Percentiles rank a stretch among this genome's conserved stretches.
phyloP scores from a whole-genome alignment of 2,329 filamentous ascomycete species.

The Aspergillus spinulosporus region DNA sequence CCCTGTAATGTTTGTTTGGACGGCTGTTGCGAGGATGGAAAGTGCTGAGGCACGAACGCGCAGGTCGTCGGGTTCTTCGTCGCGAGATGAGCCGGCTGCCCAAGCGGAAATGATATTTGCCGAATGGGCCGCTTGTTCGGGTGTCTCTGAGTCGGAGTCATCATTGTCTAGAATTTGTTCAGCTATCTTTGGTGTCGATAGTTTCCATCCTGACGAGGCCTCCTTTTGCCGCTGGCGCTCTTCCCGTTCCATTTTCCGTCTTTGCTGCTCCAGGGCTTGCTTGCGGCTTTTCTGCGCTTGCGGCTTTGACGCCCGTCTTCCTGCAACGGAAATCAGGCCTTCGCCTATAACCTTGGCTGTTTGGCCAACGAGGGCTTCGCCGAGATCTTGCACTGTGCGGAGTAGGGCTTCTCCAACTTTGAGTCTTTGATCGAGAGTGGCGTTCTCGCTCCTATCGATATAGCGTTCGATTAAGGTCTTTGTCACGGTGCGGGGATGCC shows the following conservation, averaged over 20 bases:
- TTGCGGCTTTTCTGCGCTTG: conserved; percentile 35
- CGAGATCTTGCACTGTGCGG: conserved; percentile 44
- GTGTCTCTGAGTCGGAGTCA: conserved; percentile 28
- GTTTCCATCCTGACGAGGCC: conserved; percentile 34
- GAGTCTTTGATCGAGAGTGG: conserved; percentile 42
- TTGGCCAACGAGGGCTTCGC: conserved; percentile 39
- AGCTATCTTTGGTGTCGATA: conserved; percentile 22
- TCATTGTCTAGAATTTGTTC: conserved; percentile 13
- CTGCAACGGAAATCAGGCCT: conserved; percentile 41
- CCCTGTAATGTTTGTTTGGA: conserved; percentile 43
- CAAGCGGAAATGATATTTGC: conserved; percentile 43
- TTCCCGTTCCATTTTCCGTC: conserved; percentile 30
- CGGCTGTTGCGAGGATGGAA: conserved; percentile 44
- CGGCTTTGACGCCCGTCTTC: conserved; percentile 40
- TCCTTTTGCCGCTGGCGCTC: conserved; percentile 28
- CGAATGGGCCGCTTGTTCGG: conserved; percentile 35
- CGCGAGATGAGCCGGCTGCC: conserved; percentile 39
- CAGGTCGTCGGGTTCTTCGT: conserved; percentile 46
- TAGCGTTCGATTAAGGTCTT: conserved; percentile 44
- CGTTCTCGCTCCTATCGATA: conserved; percentile 39
- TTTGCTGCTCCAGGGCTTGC: conserved; percentile 30
- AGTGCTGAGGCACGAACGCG: conserved; percentile 46
- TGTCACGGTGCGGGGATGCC: conserved; percentile 44
- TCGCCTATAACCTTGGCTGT: conserved; percentile 41
- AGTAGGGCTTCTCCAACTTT: conserved; percentile 45